phyloP scores from a whole-genome alignment of 306 rosid species.

The Quillaja saponaria region DNA sequence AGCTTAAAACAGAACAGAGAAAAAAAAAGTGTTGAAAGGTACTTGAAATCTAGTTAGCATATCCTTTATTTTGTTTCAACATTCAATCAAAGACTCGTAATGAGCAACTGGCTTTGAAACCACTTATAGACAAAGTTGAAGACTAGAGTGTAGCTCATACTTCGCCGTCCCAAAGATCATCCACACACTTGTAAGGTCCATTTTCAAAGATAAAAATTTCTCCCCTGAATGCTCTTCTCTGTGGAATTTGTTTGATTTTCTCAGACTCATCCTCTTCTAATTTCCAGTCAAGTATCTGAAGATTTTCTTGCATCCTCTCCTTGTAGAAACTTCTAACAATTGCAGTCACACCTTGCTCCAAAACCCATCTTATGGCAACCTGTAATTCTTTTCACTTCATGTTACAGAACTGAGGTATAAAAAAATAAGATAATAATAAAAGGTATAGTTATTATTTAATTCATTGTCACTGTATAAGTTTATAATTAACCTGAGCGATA shows the following conservation, averaged over 20 bases:
- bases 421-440: no score
- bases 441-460: no score
- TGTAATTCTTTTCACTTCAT: no score
- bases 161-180: conserved; percentile 56
- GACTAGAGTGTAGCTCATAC: conserved; percentile 19
- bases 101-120: no score
- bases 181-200: conserved; percentile 46
- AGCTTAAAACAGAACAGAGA: no score
- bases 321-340: conserved; percentile 52
- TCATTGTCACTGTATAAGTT: no score
- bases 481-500: conserved; percentile 6
- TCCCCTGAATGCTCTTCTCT: conserved; percentile 38
- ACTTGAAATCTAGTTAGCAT: no score
- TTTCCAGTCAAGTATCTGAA: conserved; percentile 58
- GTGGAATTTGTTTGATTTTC: conserved; percentile 54
- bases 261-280: conserved; percentile 47
- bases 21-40: no score
- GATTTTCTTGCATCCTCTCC: conserved; percentile 57
- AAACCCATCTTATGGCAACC: conserved; percentile 60
- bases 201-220: conserved; percentile 40
- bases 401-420: no score
- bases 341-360: conserved; percentile 53
- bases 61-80: no score
- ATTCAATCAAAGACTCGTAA: no score
- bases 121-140: no score